Percentiles rank a stretch among this genome's conserved stretches.
These are phyloP conservation scores for Leccinum imitatum DNA, from an alignment of 768 basidiomycete species.

Conservation along the genomic window DNA sequence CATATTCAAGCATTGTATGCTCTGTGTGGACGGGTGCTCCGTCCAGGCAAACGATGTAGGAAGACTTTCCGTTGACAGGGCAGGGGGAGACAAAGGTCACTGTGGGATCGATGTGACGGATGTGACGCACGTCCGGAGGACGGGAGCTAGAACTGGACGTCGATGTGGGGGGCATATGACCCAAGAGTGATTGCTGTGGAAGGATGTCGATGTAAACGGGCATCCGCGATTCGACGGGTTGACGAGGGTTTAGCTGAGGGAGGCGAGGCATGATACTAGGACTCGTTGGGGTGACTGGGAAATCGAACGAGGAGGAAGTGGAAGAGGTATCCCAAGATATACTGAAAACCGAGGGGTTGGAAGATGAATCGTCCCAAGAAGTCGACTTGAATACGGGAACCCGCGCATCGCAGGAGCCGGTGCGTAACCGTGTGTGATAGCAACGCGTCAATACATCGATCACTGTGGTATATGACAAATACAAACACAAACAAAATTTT, in stretches of 20 bases:
- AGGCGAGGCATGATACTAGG: slow-evolving; percentile 19
- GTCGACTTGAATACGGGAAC: slow-evolving; percentile 15
- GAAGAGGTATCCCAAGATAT: slow-evolving; percentile 30
- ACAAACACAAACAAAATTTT: slow-evolving; percentile 28
- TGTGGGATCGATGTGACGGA: slow-evolving; percentile 63
- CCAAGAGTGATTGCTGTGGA: slow-evolving; percentile 16
- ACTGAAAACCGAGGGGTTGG: slow-evolving; percentile 19
- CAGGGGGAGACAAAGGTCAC: slow-evolving; percentile 59
- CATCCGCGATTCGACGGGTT: slow-evolving; percentile 25
- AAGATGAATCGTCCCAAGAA: slow-evolving; percentile 11
- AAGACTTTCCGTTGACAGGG: slow-evolving; percentile 49
- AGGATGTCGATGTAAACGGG: slow-evolving; percentile 37
- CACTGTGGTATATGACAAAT: slow-evolving; percentile 33
- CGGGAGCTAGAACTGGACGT: slow-evolving; percentile 2
- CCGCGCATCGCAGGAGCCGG: slow-evolving; percentile 23
- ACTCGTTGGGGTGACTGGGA: slow-evolving; percentile 16
- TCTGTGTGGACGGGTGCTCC: slow-evolving; percentile 54
- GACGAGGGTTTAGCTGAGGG: slow-evolving; percentile 24
- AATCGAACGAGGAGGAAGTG: slow-evolving; percentile 19
- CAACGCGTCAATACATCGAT: slow-evolving; percentile 36
- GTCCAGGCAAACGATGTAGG: slow-evolving; percentile 53
- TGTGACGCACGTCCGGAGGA: slow-evolving; percentile 40
- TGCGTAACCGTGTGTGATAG: slow-evolving; percentile 29
- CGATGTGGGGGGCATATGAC: not conserved
- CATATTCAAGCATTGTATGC: slow-evolving; percentile 35